phyloP scores from a whole-genome alignment of 768 basidiomycete species.

The Auriscalpium vulgare region DNA sequence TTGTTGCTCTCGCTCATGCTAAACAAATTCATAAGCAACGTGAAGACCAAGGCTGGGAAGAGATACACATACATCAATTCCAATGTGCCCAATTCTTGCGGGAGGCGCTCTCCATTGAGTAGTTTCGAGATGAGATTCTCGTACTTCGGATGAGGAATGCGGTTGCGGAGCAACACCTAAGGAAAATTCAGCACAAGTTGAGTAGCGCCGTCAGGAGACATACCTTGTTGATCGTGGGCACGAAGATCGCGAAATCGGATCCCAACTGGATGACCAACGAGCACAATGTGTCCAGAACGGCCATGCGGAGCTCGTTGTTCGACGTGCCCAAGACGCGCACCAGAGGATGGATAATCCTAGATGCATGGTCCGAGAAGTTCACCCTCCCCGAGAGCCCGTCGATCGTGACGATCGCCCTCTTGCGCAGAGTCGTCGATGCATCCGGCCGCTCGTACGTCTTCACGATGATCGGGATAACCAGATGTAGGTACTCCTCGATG shows the following conservation, averaged over 20 bases:
- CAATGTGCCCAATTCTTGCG: constrained; percentile 71
- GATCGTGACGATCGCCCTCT: constrained; percentile 85
- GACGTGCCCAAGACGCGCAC: constrained; percentile 73
- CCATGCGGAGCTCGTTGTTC: constrained; percentile 72
- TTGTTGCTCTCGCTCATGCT: constrained; percentile 54
- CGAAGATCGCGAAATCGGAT: constrained; percentile 95
- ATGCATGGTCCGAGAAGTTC: constrained; percentile 97
- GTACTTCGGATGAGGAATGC: constrained; percentile 75
- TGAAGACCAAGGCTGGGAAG: not conserved
- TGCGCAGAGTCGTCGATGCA: constrained; percentile 64
- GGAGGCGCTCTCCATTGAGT: constrained; percentile 84
- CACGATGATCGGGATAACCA: constrained; percentile 92
- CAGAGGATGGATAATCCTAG: constrained; percentile 92
- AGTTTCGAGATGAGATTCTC: constrained; percentile 85
- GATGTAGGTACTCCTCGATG: constrained; percentile 95
- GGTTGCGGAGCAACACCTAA: constrained; percentile 69
- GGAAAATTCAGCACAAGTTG: constrained; percentile 1
- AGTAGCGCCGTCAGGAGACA: constrained; percentile 8
- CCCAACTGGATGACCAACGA: constrained; percentile 90
- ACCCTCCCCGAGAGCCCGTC: constrained; percentile 86
- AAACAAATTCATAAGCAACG: not conserved
- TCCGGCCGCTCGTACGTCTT: constrained; percentile 83
- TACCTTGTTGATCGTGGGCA: constrained; percentile 95
- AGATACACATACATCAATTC: constrained; percentile 49
- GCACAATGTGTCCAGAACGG: constrained; percentile 90